Evolutionary conservation across 176 grass and related monocot genomes (phyloP), one percentile per base, ranked within the genome.

Genomic region (Cymbopogon citratus): DNA sequence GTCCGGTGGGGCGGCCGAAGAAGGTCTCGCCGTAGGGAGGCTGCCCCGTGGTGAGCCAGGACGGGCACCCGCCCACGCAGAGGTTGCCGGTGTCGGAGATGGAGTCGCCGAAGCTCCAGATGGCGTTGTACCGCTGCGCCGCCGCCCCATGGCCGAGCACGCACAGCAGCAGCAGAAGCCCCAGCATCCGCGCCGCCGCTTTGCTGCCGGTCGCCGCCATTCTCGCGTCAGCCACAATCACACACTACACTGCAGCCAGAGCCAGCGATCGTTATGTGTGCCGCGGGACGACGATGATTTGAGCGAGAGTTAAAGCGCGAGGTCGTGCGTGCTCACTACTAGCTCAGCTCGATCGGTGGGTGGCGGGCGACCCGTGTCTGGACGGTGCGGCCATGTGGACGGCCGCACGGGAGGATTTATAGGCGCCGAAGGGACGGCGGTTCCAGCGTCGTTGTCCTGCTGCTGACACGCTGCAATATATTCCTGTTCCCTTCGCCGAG

Each of bases 331-430:
- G 46, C 46, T 49, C 44, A 48, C 44, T 13, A 9, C 8, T 14
- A 35, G 34, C 34, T 35, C 18, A 57, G 54, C 21, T 57, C 9
- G 54, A 57, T 57, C 54, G 54, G 54, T 57, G 54, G 54, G 54
- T 23, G 8, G 43, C 25, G 66, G 24, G 25, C 48, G 33, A 70
- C 78, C 31, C 65, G 78, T 80, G 78, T 69, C 46, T 36, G 14
- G 33, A 33, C 46, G 46, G 46, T 69, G 78, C 48, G 78, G 46
- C 65, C 78, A 69, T 81, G 67, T 81, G 78, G 79, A 61, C 5
- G 36, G 46, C 63, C 5, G 70, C 69, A 40, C 46, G 9, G 23
- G 6, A 21, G 49, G 63, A 80, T 89, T 89, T 88, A 88, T 88
- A 88, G 81, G 68, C 59, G 16, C 12, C 12, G 26, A 10, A 1